Evolutionary conservation across 495 filamentous ascomycete genomes (phyloP).

Genomic region (Podospora pseudopauciseta): DNA sequence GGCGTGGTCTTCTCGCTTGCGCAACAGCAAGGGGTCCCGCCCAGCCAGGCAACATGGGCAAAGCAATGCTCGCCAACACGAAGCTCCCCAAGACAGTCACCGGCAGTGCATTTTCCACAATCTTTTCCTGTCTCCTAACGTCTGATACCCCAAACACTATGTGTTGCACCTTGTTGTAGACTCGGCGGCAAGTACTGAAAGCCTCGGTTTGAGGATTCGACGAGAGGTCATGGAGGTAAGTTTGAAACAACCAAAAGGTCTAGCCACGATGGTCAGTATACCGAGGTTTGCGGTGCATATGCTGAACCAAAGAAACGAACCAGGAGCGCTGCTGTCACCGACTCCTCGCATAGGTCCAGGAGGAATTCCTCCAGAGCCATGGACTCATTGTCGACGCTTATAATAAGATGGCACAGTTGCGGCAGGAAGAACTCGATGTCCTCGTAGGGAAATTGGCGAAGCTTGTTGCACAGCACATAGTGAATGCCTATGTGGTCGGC

Average conservation of each 20-base stretch:
- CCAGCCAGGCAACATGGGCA: conserved; percentile 52
- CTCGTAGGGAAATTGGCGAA: conserved; percentile 75
- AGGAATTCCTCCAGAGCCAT: conserved; percentile 81
- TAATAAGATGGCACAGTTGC: conserved; percentile 73
- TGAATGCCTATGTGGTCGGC: conserved; percentile 78
- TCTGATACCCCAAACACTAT: conserved; percentile 70
- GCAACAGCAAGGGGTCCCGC: conserved; percentile 70
- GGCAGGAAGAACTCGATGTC: conserved; percentile 83
- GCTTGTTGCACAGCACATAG: conserved; percentile 74
- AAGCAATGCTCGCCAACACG: conserved; percentile 59
- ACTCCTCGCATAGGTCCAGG: conserved; percentile 74
- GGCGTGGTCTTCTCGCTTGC: conserved; percentile 65
- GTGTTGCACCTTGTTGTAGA: conserved; percentile 77
- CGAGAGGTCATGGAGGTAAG: conserved; percentile 71
- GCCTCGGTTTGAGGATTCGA: conserved; percentile 62
- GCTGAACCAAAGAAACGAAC: conserved; percentile 41
- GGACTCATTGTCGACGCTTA: conserved; percentile 77
- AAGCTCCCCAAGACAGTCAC: conserved; percentile 69
- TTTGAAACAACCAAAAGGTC: conserved; percentile 84
- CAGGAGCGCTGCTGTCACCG: conserved; percentile 70
- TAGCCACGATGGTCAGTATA: conserved; percentile 32
- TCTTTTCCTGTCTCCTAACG: conserved; percentile 58
- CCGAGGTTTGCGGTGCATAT: neutral
- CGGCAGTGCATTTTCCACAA: conserved; percentile 70
- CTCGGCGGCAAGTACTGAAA: conserved; percentile 68